Evolutionary conservation across 441 rosid genomes (phyloP).

Genomic region (Populus trichocarpa): DNA sequence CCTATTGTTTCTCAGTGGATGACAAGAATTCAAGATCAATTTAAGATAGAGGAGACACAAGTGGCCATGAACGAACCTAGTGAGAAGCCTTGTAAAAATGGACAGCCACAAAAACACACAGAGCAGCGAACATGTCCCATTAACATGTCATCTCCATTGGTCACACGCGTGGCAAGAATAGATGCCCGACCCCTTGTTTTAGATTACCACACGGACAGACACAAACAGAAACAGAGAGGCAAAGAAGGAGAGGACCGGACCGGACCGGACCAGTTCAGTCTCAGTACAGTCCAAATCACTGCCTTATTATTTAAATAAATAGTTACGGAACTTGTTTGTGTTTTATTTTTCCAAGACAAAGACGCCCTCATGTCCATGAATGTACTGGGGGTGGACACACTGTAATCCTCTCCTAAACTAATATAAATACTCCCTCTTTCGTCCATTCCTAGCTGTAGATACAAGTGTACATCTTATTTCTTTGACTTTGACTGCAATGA

Average conservation of each 20-base stretch:
- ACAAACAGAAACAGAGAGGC: neutral
- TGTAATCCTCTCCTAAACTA: neutral
- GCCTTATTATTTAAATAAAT: neutral
- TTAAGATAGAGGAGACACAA: too few relatives aligned
- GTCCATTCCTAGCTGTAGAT: neutral
- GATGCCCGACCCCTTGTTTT: too few relatives aligned
- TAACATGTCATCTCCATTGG: neutral
- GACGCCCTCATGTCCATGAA: neutral
- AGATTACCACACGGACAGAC: neutral
- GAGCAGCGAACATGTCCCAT: neutral
- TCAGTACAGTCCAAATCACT: neutral
- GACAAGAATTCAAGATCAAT: too few relatives aligned
- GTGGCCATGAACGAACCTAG: too few relatives aligned
- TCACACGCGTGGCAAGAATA: neutral
- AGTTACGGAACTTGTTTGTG: slow-evolving; percentile 1
- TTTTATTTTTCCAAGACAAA: slow-evolving; percentile 6
- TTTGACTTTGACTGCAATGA: slow-evolving; percentile 9
- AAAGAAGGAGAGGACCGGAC: too few relatives aligned
- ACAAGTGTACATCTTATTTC: neutral
- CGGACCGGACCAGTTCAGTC: neutral
- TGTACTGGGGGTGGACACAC: neutral
- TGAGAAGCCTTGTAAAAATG: neutral
- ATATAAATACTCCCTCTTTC: neutral
- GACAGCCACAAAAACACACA: neutral
- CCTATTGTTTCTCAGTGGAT: too few relatives aligned